Evolutionary conservation across 768 basidiomycete species (phyloP).

Genomic region (Botryobasidium botryosum): DNA sequence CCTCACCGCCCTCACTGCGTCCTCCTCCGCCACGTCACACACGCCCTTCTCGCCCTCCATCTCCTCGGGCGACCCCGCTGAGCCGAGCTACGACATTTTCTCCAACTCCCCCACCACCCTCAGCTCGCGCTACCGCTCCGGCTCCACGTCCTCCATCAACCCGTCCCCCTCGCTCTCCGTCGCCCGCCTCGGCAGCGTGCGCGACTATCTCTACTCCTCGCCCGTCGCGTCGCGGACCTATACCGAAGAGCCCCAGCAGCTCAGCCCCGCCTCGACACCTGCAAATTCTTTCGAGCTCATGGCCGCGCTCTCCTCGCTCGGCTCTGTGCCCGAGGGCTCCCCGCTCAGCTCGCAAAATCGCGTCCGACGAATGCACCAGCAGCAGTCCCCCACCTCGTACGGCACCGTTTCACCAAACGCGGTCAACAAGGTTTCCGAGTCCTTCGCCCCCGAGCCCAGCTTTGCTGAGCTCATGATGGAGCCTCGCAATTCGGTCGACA

Average conservation of each 20-base stretch:
- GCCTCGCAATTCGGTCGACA: too few relatives aligned
- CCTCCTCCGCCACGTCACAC: slow-evolving; percentile 5
- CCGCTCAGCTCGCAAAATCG: slow-evolving; percentile 56
- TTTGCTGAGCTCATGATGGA: slow-evolving; percentile 45
- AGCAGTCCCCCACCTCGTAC: slow-evolving; percentile 29
- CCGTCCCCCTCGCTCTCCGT: slow-evolving; percentile 44
- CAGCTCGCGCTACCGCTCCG: slow-evolving; percentile 39
- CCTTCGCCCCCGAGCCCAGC: slow-evolving; percentile 26
- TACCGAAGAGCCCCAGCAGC: too few relatives aligned
- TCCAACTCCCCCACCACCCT: slow-evolving; percentile 22
- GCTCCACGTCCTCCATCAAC: slow-evolving; percentile 44
- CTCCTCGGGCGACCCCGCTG: slow-evolving; percentile 36
- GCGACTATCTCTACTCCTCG: slow-evolving; percentile 40
- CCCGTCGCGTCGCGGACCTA: slow-evolving; percentile 23
- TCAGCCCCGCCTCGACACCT: too few relatives aligned
- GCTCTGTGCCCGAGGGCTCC: slow-evolving; percentile 59
- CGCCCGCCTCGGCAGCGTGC: slow-evolving; percentile 18
- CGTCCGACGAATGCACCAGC: slow-evolving; percentile 37
- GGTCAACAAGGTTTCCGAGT: too few relatives aligned
- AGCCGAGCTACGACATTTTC: slow-evolving; percentile 48
- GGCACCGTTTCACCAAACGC: slow-evolving; percentile 31
- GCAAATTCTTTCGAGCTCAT: slow-evolving; percentile 23
- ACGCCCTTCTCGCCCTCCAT: slow-evolving; percentile 20
- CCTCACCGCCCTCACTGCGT: background rate
- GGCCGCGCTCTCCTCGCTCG: slow-evolving; percentile 40